Base-by-base conservation (phyloP, 345 rosid genomes). In the Mallotus nudiflorus region DNA sequence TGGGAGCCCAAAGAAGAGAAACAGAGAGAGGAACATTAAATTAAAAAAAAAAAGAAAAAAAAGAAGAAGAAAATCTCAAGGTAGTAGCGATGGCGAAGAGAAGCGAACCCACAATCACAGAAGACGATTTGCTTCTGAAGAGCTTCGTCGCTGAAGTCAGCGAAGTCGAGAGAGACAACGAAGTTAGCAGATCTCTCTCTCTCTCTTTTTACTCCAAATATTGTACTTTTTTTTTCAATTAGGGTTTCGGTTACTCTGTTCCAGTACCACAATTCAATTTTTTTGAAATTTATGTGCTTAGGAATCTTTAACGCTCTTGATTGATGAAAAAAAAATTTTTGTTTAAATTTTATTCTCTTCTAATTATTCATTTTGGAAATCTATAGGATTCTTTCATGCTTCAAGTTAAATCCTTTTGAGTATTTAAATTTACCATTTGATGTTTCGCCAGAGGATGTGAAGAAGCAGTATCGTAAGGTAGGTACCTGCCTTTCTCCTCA, bases 381-480 rank as follows among this genome's bases (percentile, higher is more conserved):
- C 66, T 39, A 25, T 77, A 95, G 99, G 93, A 95, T 95, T 75
- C 96, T 95, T 78, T 82, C 97, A 29, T 92, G 97, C 85, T 95
- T 95, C 88, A 95, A 95, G 87, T 82, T 95, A 69, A 95, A 95
- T 73, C 99, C 99, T 0, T 95, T 82, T 78, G 99, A 95, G 81
- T 85, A 87, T 74, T 77, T 95, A 51, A 95, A 89, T 75, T 74
- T 95, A 19, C 81, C 96, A 58, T 92, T 90, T 66, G 83, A 87
- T 72, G 71, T 96, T n/a, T 71, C 96, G 46, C 84, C 73, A 2
- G 97, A 92, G 67, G 92, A 87, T 15, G 82, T 86, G 75, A 95
- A 90, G 76, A 89, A 78, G 80, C 97, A 92, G 83, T 95, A 95
- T 78, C 90, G 99, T 25, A 95, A 95, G 96, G 99, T 95, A 83